Base-by-base conservation (phyloP, 2,329 filamentous ascomycete species). In the Colletotrichum nymphaeae region DNA sequence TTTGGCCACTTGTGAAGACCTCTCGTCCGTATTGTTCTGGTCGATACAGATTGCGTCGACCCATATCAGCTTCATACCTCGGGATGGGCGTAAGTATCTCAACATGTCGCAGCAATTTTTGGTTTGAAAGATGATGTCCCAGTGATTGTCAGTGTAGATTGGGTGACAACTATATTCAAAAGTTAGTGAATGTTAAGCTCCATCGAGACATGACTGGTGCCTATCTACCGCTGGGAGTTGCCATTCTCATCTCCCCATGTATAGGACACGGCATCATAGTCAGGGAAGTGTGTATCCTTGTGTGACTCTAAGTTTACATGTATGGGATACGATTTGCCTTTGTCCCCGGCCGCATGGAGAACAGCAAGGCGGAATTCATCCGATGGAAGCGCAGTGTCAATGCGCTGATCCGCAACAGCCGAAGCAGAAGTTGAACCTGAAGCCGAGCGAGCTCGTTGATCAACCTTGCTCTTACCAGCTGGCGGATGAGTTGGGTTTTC, bases 41-140 rank as follows among this genome's bases (percentile, higher is more conserved):
- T 80, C 74, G 26, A 79, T 77, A 35, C 78, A 80, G 19, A 80
- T 69, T 0, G 75, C 76, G 35, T 80, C 78, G 1, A 79, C 75
- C 79, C 78, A 80, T 4, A 79, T 26, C n/a, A n/a, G 35, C 1
- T 62, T 26, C 1, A 30, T 6, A 0, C 70, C 74, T 14, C 64
- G 46, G 8, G 11, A 42, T 4, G 65, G 75, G 1, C 75, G 73
- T 0, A 78, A 32, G 26, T 60, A 69, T 3, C 22, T 22, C 1
- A 81, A 76, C 75, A 81, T 76, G 1, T 74, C 73, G 56, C 63
- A 72, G 67, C 79, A 81, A 49, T 81, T 82, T 5, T 72, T 75
- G 0, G 78, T 80, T 32, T 78, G 78, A 2, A 80, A 64, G 1
- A 78, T 46, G 0, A 81, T 67, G 53, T 81, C 78, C 77, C 79